phyloP scores from a whole-genome alignment of 2,329 filamentous ascomycete species.

The Neoscytalidium dimidiatum region DNA sequence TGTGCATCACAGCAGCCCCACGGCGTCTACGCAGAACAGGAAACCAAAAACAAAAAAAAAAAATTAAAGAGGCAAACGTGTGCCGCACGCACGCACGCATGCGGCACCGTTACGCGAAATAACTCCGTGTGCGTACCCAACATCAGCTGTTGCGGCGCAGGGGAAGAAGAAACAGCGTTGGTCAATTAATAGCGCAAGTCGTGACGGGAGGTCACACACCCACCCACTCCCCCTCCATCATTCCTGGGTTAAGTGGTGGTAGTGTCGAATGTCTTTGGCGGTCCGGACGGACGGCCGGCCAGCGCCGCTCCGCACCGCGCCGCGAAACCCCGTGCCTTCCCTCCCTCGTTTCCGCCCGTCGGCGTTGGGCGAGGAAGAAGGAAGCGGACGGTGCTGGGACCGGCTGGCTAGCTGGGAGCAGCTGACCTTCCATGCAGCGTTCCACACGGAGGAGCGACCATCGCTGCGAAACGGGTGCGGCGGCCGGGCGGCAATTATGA shows the following conservation, averaged over 20 bases:
- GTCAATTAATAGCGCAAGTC: not conserved
- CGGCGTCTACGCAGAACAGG: no score
- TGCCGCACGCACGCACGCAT: not conserved
- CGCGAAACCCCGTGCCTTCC: not conserved
- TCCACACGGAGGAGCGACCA: not conserved
- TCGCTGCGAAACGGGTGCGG: not conserved
- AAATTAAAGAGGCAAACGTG: not conserved
- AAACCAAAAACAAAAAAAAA: no score
- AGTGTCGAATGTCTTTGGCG: not conserved
- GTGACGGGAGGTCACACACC: not conserved
- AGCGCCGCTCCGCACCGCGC: not conserved
- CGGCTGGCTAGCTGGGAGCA: not conserved
- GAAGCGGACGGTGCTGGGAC: no score
- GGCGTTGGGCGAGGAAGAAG: not conserved
- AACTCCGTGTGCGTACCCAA: not conserved
- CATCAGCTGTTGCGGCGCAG: not conserved
- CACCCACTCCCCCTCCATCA: not conserved
- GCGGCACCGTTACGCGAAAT: not conserved
- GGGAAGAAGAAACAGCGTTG: no score
- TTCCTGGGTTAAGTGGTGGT: no score
- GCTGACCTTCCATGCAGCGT: conserved; percentile 1
- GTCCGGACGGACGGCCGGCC: not conserved
- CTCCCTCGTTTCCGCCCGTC: no score
- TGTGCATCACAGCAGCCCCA: not conserved
- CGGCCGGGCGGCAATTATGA: not conserved